phyloP scores from a whole-genome alignment of 345 rosid genomes.

The Conringia planisiliqua region DNA sequence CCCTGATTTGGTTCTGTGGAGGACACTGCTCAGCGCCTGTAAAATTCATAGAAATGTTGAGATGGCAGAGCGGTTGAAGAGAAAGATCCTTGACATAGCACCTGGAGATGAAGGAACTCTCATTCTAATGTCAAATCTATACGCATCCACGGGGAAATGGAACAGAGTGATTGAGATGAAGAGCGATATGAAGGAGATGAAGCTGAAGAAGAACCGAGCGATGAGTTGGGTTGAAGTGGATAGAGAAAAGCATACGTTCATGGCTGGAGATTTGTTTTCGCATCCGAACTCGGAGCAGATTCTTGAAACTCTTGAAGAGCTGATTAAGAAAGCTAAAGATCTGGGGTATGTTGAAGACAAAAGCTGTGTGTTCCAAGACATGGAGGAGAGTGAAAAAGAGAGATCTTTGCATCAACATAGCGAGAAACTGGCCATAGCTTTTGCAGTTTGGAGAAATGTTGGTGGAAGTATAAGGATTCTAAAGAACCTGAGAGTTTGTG shows the following conservation, averaged over 20 bases:
- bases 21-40: conserved; percentile 60
- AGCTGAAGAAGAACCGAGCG: conserved; percentile 59
- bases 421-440: conserved; percentile 74
- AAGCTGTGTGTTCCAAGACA: conserved; percentile 51
- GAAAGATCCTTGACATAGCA: conserved; percentile 48
- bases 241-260: conserved; percentile 53
- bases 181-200: conserved; percentile 49
- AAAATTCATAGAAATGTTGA: conserved; percentile 43
- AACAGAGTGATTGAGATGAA: conserved; percentile 47
- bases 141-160: conserved; percentile 54
- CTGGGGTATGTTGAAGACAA: conserved; percentile 59
- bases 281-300: conserved; percentile 43
- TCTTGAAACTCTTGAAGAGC: conserved; percentile 38
- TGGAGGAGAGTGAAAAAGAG: conserved; percentile 49
- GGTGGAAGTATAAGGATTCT: conserved; percentile 49
- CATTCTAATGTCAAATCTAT: conserved; percentile 53
- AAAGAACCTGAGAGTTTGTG: conserved; percentile 79
- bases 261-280: conserved; percentile 52
- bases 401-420: conserved; percentile 55
- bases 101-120: conserved; percentile 60
- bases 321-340: conserved; percentile 45
- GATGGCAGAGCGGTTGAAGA: conserved; percentile 42
- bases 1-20: conserved; percentile 62
- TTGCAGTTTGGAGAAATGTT: conserved; percentile 50
- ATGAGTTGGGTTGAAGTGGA: conserved; percentile 61